Conservation (phyloP, 805 yeast genomes). For the Kuraishia ogatae region DNA sequence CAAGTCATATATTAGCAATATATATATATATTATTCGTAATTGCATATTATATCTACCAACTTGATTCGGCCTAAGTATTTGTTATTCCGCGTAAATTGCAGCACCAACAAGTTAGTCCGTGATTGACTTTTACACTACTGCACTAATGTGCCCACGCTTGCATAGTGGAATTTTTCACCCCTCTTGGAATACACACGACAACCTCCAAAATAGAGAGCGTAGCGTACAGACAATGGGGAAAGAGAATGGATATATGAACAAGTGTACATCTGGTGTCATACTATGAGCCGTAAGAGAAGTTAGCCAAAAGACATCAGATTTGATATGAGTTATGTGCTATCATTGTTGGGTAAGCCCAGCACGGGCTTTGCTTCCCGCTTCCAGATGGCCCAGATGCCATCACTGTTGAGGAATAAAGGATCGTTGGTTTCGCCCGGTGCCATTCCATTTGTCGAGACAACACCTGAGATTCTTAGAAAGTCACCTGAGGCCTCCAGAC, state of each 20-base stretch:
- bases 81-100: neutral
- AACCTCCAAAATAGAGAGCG: neutral
- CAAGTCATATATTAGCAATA: too few relatives aligned
- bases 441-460: slow-evolving; percentile 39
- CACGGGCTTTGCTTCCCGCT: neutral
- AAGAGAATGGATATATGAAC: neutral
- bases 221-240: neutral
- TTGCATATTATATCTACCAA: too few relatives aligned
- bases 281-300: too few relatives aligned
- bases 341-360: neutral
- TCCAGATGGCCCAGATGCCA: neutral
- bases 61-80: neutral
- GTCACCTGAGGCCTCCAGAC: slow-evolving; percentile 59
- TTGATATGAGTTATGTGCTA: neutral
- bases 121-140: neutral
- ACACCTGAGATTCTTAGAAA: slow-evolving; percentile 48
- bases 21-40: too few relatives aligned
- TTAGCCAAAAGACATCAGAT: neutral
- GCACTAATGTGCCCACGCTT: neutral
- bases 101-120: neutral
- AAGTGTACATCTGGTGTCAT: neutral
- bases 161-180: neutral
- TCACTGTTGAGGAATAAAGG: slow-evolving; percentile 19
- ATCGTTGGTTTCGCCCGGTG: slow-evolving; percentile 38
- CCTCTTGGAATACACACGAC: neutral